Evolutionary conservation across 2,329 filamentous ascomycete genomes (phyloP).

Genomic region (Neofusicoccum sp.): DNA sequence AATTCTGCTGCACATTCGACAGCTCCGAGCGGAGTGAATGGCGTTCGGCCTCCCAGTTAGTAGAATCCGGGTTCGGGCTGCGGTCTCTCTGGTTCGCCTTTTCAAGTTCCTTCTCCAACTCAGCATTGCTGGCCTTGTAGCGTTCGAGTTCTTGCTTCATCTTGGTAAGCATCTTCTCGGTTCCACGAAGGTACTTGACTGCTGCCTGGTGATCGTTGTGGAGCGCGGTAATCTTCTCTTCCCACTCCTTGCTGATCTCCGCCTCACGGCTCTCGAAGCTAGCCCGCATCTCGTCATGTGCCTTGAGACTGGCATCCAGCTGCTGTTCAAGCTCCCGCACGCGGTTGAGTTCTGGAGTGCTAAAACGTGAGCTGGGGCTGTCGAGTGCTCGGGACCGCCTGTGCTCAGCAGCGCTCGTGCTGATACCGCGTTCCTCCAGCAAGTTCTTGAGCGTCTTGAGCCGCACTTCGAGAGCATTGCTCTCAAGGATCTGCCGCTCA

Average conservation of each 20-base stretch:
- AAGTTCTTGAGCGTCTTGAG: constrained; percentile 92
- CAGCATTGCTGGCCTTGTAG: constrained; percentile 82
- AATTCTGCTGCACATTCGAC: constrained; percentile 64
- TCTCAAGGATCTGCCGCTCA: constrained; percentile 83
- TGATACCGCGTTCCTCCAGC: constrained; percentile 78
- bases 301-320: constrained; percentile 70
- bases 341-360: constrained; percentile 74
- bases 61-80: constrained; percentile 42
- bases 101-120: constrained; percentile 80
- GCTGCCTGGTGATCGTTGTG: constrained; percentile 98
- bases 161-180: constrained; percentile 97
- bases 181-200: constrained; percentile 96
- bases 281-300: constrained; percentile 81
- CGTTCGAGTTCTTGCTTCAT: constrained; percentile 96
- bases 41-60: constrained; percentile 75
- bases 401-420: constrained; percentile 64
- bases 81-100: constrained; percentile 42
- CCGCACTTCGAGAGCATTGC: constrained; percentile 90
- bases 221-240: constrained; percentile 88
- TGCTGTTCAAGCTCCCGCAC: constrained; percentile 86
- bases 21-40: constrained; percentile 66
- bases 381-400: constrained; percentile 70
- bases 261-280: constrained; percentile 76
- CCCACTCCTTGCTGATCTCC: constrained; percentile 84
- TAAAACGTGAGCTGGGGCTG: constrained; percentile 70